Evolutionary conservation across 179 eudicot species (phyloP).

Genomic region (Camellia oleifera): DNA sequence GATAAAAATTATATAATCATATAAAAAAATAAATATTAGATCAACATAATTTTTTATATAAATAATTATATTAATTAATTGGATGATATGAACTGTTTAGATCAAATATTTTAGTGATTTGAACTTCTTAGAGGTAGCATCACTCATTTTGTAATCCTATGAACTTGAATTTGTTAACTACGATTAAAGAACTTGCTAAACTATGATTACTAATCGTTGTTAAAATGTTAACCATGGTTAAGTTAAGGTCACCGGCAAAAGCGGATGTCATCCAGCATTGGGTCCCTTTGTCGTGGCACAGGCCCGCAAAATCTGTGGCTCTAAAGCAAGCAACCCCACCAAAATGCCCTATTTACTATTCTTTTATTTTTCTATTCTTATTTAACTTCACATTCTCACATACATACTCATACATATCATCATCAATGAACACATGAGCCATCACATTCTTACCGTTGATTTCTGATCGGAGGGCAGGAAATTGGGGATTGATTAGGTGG

Average conservation of each 20-base stretch:
- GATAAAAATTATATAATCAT: too few species aligned
- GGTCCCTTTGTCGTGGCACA: conserved; percentile 42
- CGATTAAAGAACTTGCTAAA: too few species aligned
- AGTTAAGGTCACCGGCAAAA: conserved; percentile 29
- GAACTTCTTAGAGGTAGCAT: too few species aligned
- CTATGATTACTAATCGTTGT: background rate
- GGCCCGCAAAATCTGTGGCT: conserved; percentile 36
- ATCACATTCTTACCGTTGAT: background rate
- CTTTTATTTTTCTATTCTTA: background rate
- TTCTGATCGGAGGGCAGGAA: background rate
- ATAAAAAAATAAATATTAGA: too few species aligned
- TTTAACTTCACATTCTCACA: background rate
- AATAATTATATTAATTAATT: too few species aligned
- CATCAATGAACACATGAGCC: background rate
- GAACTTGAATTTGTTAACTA: too few species aligned
- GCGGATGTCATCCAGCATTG: conserved; percentile 41
- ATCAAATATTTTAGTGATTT: too few species aligned
- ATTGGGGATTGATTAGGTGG: background rate
- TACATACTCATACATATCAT: background rate
- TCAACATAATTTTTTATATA: too few species aligned
- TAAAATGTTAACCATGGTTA: conserved; percentile 3
- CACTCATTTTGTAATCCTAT: too few species aligned
- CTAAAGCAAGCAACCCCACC: conserved; percentile 11
- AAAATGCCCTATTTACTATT: too few species aligned
- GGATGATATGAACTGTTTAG: too few species aligned